Evolutionary conservation across 139 green algal species (phyloP).

Genomic region (Micromonas commoda): DNA sequence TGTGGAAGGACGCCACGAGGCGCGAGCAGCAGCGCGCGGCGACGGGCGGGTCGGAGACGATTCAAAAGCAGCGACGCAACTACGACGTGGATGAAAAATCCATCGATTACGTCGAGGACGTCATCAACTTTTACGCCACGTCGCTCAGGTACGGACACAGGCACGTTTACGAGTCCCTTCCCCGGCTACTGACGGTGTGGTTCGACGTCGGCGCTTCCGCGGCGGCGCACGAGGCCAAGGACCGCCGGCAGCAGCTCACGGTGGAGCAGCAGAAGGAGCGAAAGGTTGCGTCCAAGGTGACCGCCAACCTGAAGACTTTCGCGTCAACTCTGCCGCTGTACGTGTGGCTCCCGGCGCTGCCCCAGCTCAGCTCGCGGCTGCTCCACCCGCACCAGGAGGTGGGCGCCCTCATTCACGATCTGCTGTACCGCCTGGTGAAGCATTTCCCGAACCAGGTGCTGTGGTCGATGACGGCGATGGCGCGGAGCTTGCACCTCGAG

Average conservation of each 20-base stretch:
- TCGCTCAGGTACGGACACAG: slow-evolving; percentile 52
- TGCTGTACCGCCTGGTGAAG: slow-evolving; percentile 46
- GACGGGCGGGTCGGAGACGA: background rate
- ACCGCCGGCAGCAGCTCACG: background rate
- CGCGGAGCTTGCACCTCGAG: slow-evolving; percentile 53
- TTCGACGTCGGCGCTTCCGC: slow-evolving; percentile 73
- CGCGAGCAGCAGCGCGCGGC: slow-evolving; percentile 25
- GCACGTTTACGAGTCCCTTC: slow-evolving; percentile 73
- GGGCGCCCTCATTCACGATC: slow-evolving; percentile 40
- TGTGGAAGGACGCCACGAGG: slow-evolving; percentile 53
- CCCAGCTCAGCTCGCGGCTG: slow-evolving; percentile 87
- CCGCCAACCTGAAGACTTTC: background rate
- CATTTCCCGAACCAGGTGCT: slow-evolving; percentile 63
- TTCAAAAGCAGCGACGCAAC: too few relatives aligned
- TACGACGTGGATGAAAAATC: slow-evolving; percentile 53
- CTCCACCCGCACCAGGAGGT: slow-evolving; percentile 71
- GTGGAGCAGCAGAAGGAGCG: slow-evolving; percentile 13
- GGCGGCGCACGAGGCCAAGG: slow-evolving; percentile 4
- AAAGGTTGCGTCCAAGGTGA: background rate
- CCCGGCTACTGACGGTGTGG: slow-evolving; percentile 88
- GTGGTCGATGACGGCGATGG: slow-evolving; percentile 69
- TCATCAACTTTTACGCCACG: slow-evolving; percentile 64
- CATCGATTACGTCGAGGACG: slow-evolving; percentile 54
- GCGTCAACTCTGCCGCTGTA: slow-evolving; percentile 51
- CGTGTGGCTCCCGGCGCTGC: slow-evolving; percentile 76